Evolutionary conservation across 2,329 filamentous ascomycete genomes (phyloP), one percentile per base, ranked within the genome.

Genomic region (Claviceps sp.): DNA sequence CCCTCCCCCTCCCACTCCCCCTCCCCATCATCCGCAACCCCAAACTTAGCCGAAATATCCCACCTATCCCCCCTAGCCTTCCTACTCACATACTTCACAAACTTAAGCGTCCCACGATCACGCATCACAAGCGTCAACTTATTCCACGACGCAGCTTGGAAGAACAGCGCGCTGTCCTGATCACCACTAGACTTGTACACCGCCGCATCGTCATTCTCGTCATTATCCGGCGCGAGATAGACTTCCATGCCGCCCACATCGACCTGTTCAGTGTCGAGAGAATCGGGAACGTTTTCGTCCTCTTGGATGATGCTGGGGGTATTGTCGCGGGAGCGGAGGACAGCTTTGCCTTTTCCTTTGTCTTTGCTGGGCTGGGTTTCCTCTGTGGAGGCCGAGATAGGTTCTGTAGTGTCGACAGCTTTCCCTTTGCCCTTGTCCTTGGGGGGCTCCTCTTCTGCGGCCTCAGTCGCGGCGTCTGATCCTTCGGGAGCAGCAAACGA

Each of bases 31-130:
- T 80, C 77, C 56, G 77, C 77, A 37, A 95, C 84, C 24, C 84
- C 87, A 65, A 86, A 88, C 37, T 82, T 81, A 0, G 82, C 93
- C 47, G 81, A 84, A 48, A 97, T 75, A 70, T 98, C 93, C 88
- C 90, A 97, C 44, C 93, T 77, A 69, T 97, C 93, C 1, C 93
- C 93, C 62, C 80, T 80, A 7, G 93, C 93, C 49, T 77, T 79
- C 54, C 76, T 76, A 67, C 86, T 94, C 22, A 98, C 85, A 66
- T 97, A 98, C 73, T 97, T 98, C 62, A 97, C 89, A 65, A 98
- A 98, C 65, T 88, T 84, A 63, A 98, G 74, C 14, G 86, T 85
- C 14, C 88, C 90, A 58, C 80, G 82, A 65, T 98, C 93, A 53
- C 93, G 79, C 59, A 97, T 72, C 37, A 97, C 93, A 58, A 98